A percentile compares a stretch with the other conserved stretches of the same genome.
These are phyloP conservation scores for Podila horticola DNA, from an alignment of 192 early-diverging fungal genomes.

Conservation along the genomic window DNA sequence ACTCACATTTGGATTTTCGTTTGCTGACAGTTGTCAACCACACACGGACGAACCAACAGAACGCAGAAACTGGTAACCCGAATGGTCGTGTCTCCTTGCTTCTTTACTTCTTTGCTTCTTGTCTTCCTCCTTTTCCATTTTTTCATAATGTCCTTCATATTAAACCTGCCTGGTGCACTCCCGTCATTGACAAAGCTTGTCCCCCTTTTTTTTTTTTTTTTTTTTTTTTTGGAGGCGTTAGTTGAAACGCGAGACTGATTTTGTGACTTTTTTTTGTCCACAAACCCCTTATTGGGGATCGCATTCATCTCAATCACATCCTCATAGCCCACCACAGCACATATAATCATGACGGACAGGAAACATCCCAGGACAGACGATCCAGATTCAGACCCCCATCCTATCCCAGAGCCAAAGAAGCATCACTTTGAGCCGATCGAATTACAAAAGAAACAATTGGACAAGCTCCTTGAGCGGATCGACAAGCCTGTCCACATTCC, in stretches of 20 bases:
- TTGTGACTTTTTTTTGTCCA: no score
- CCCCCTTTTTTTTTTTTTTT: background rate
- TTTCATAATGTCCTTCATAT: background rate
- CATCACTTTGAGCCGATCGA: slow-evolving; percentile 62
- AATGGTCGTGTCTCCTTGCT: background rate
- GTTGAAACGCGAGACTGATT: no score
- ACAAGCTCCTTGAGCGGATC: slow-evolving; percentile 78
- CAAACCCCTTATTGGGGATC: no score
- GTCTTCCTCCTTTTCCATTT: slow-evolving; percentile 3
- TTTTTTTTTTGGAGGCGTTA: background rate
- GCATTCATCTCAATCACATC: background rate
- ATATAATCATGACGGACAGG: slow-evolving; percentile 8
- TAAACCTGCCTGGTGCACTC: no score
- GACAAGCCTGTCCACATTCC: slow-evolving; percentile 87
- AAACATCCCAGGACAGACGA: slow-evolving; percentile 21
- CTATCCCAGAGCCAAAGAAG: slow-evolving; percentile 22
- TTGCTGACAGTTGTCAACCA: background rate
- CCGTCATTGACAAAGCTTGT: background rate
- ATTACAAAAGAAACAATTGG: slow-evolving; percentile 68
- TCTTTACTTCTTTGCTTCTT: background rate
- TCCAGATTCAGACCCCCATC: slow-evolving; percentile 1
- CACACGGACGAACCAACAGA: background rate
- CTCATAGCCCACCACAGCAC: background rate
- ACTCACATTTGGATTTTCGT: no score
- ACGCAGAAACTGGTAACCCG: background rate